Evolutionary conservation across 768 basidiomycete species (phyloP), one percentile per base, ranked within the genome.

Genomic region (Amanita inopinata): DNA sequence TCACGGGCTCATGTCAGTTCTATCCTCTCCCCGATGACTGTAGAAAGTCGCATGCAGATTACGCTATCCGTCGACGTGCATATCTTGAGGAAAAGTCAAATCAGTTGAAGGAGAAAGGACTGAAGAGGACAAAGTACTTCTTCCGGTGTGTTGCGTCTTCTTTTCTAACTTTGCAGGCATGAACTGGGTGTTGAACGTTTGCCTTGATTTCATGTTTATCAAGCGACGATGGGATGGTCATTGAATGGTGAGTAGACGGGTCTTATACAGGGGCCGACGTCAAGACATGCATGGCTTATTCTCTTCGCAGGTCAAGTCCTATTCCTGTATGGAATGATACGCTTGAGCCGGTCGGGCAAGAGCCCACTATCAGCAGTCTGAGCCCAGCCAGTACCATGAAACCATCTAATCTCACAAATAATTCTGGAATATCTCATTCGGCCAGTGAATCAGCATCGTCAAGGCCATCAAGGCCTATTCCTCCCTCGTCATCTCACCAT

Each of bases 21-120:
- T 44, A 11, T 31, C 43, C 34, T 12, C 33, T 43, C n/a, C 42
- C 34, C 22, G 42, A 43, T 4, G n/a, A 43, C n/a, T 36, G 42
- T 15, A 27, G 30, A 11, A 43, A 35, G 34, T 18, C 8, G 5
- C 3, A 43, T 30, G n/a, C 43, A 2, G 18, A 34, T 9, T 43
- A 33, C 33, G 5, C 18, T 5, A 33, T 15, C 12, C 23, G 27
- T 27, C 33, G 41, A 23, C 17, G n/a, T 6, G 9, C 8, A 8
- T 43, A 25, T 24, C 19, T 5, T 20, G 22, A 24, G 9, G 42
- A 34, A 17, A 28, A 27, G n/a, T 10, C 12, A 10, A 25, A 10
- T 6, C 34, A 20, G 6, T n/a, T 44, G n/a, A 30, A 22, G 10
- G 27, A 25, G 14, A 43, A 28, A n/a, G 42, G 42, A 11, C 20